Percentiles rank a stretch among this genome's conserved stretches.
Conservation (phyloP, 176 grass and related monocot species). For the Poa pratensis region DNA sequence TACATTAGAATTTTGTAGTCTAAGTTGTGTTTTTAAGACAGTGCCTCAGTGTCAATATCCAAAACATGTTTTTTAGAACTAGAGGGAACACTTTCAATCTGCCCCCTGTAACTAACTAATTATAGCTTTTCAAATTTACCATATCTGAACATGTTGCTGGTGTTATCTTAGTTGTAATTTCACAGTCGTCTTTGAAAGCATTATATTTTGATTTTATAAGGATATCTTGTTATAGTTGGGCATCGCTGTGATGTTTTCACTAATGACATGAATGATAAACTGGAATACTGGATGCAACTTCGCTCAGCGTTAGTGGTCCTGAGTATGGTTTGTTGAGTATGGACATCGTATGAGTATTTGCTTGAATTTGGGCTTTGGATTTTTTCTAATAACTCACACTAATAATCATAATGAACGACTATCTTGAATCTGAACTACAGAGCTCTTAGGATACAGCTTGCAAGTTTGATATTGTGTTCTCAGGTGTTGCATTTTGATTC, state of each 20-base stretch:
- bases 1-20: neutral
- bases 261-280: neutral
- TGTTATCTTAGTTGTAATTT: neutral
- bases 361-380: neutral
- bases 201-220: conserved; percentile 30
- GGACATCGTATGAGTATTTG: neutral
- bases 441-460: conserved; percentile 51
- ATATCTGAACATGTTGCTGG: conserved; percentile 7
- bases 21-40: neutral
- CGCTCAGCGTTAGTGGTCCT: neutral
- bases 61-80: neutral
- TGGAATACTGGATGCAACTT: neutral
- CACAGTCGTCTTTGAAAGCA: neutral
- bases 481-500: conserved; percentile 69
- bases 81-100: neutral
- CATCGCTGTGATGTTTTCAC: neutral
- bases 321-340: neutral
- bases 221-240: neutral
- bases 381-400: neutral
- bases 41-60: neutral
- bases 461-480: conserved; percentile 65
- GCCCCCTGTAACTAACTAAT: conserved; percentile 8
- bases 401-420: conserved; percentile 5
- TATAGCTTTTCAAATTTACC: neutral
- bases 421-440: conserved; percentile 31